Conservation (phyloP, 345 rosid genomes). For the Geranium rotundifolium region DNA sequence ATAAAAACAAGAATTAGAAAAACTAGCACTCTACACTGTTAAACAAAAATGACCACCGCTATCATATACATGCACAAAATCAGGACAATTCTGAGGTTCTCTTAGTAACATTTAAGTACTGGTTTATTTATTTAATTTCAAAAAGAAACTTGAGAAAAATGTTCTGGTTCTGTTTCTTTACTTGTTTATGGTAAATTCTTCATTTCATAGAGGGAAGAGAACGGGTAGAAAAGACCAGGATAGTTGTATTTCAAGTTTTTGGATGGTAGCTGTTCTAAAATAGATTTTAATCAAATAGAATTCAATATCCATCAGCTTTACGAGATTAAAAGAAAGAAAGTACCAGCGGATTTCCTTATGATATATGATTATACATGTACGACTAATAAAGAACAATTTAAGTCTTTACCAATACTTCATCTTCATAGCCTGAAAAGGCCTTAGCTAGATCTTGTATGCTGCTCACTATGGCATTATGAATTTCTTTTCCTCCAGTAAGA, state of each 20-base stretch:
- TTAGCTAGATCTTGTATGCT: conserved; percentile 85
- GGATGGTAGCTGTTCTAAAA: background rate
- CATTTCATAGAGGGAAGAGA: too few species aligned
- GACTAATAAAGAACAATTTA: conserved; percentile 6
- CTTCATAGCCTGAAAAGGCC: conserved; percentile 67
- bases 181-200: background rate
- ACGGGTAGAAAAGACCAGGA: too few species aligned
- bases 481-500: conserved; percentile 90
- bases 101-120: background rate
- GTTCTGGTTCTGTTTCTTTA: too few species aligned
- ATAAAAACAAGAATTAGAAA: background rate
- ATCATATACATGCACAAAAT: background rate
- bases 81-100: background rate
- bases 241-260: too few species aligned
- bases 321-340: background rate
- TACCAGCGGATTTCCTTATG: background rate
- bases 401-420: conserved; percentile 84
- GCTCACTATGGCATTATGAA: conserved; percentile 85
- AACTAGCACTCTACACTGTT: conserved; percentile 9
- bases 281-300: background rate
- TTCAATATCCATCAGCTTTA: background rate
- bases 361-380: background rate
- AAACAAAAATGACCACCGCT: conserved; percentile 2
- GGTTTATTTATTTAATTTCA: too few species aligned
- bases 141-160: too few species aligned